These are phyloP conservation scores for Pyrus communis DNA, from an alignment of 306 rosid species.

Conservation along the genomic window DNA sequence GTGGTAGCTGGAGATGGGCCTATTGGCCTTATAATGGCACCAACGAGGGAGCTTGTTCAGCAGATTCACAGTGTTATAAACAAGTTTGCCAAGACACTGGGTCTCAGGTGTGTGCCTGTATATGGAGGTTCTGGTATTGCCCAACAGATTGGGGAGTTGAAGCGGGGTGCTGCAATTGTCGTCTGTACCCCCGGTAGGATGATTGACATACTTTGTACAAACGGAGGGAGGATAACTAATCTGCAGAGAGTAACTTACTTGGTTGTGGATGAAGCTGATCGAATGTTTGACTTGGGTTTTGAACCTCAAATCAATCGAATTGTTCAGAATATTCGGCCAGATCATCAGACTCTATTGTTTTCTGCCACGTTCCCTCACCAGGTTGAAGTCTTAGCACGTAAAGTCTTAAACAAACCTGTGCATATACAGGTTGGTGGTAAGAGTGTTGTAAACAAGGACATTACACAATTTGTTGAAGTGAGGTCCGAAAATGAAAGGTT, in stretches of 20 bases:
- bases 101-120: conserved; percentile 86
- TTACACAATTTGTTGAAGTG: conserved; percentile 74
- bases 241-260: conserved; percentile 77
- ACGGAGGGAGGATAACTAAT: conserved; percentile 84
- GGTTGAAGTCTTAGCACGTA: conserved; percentile 82
- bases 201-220: conserved; percentile 91
- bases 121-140: conserved; percentile 98
- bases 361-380: conserved; percentile 91
- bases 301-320: conserved; percentile 90
- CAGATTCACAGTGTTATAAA: conserved; percentile 84
- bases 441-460: conserved; percentile 94
- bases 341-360: conserved; percentile 84
- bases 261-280: conserved; percentile 96
- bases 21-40: conserved; percentile 89
- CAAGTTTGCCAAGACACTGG: conserved; percentile 66
- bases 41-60: conserved; percentile 93
- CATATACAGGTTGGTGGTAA: conserved; percentile 92
- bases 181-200: conserved; percentile 93
- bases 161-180: conserved; percentile 85
- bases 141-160: conserved; percentile 85
- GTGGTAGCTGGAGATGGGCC: conserved; percentile 93
- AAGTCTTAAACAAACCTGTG: conserved; percentile 74
- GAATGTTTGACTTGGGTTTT: conserved; percentile 98
- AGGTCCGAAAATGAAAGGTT: conserved; percentile 75
- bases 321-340: conserved; percentile 78